Conservation (phyloP, 192 early-diverging fungal genomes). For the Coemansia sp. region DNA sequence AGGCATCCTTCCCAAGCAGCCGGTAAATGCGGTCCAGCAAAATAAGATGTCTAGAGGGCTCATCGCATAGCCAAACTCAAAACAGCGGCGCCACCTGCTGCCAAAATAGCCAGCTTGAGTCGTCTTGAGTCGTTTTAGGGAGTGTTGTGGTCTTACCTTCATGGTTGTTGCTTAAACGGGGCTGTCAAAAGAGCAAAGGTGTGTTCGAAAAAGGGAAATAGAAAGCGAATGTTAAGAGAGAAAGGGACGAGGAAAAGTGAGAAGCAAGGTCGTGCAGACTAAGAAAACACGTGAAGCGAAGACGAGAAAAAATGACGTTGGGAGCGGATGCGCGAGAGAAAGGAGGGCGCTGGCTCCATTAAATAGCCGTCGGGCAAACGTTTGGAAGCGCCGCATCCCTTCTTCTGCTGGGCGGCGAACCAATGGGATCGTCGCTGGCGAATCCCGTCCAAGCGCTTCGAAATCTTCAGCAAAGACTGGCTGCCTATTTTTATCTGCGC, state of each 20-base stretch:
- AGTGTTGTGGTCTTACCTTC: conserved; percentile 21
- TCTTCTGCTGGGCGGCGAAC: neutral
- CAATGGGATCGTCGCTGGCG: conserved; percentile 10
- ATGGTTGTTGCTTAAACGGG: conserved; percentile 5
- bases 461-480: too few species aligned
- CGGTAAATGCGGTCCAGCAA: neutral
- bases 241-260: neutral
- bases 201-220: neutral
- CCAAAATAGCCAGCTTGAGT: neutral
- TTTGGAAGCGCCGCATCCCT: conserved; percentile 2
- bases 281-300: conserved; percentile 31
- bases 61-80: neutral
- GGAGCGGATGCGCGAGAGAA: neutral
- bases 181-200: conserved; percentile 3
- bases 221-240: neutral
- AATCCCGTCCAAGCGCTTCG: conserved; percentile 6
- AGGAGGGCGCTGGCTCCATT: neutral
- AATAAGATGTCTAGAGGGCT: neutral
- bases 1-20: neutral
- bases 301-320: conserved; percentile 7
- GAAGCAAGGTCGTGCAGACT: neutral
- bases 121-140: neutral
- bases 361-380: conserved; percentile 7
- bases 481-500: too few species aligned
- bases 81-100: neutral